Conservation (phyloP, 345 rosid genomes). For the thale cress (Arabidopsis thaliana) region TAIR10.1 NC_003070.9:25001501-25002000, state of each 20-base stretch:
- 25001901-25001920: not conserved
- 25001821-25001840: slow-evolving; percentile 52
- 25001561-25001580: slow-evolving; percentile 59
- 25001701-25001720: too few relatives aligned
- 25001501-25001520: slow-evolving; percentile 81
- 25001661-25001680: not conserved
- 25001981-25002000: not conserved
- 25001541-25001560: slow-evolving; percentile 51
- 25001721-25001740: not conserved
- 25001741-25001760: too few relatives aligned
- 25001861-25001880: slow-evolving; percentile 43
- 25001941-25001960: not conserved
- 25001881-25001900: slow-evolving; percentile 33
- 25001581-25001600: slow-evolving; percentile 88
- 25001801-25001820: slow-evolving; percentile 39
- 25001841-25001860: slow-evolving; percentile 53
- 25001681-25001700: not conserved
- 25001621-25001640: slow-evolving; percentile 51
- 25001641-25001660: too few relatives aligned
- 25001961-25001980: not conserved
- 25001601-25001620: slow-evolving; percentile 66
- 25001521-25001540: slow-evolving; percentile 40
- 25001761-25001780: not conserved
- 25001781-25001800: not conserved
- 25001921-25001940: not conserved